Base-by-base conservation (phyloP, 345 rosid genomes). In the Eutrema yunnanense region DNA sequence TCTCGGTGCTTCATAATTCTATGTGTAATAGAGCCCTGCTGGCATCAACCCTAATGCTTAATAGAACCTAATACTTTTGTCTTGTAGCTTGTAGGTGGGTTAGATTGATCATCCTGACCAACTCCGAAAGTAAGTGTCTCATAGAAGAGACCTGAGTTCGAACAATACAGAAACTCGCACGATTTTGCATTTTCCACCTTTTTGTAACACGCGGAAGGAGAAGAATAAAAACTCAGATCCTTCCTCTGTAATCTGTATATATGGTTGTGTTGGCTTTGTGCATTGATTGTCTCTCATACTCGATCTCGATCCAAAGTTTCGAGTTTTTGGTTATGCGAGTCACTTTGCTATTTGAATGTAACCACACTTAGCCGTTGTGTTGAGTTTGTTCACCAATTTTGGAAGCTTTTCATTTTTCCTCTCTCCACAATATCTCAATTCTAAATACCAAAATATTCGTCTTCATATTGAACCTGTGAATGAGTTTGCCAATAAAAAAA, bases 41-140 rank as follows among this genome's bases (percentile, higher is more conserved):
- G 0, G 14, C 36, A 59, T 70, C 38, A 58, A n/a, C 11, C 11
- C 33, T 52, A 36, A 44, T 27, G 59, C 41, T 29, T 4, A 63
- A 2, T 29, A 26, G 12, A 43, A 34, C n/a, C 27, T 71, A 44
- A 46, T n/a, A 5, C 3, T 2, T 16, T 6, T 40, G 32, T 46
- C 26, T 47, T 73, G 27, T 56, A 65, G 34, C 71, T 11, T 73
- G 57, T 73, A 65, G 65, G 43, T 64, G 48, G 27, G 44, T 40
- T 73, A 73, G 29, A 41, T 19, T 56, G 40, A 13, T 53, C 55
- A 43, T 63, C 32, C 64, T 5, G 42, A 64, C 57, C 56, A 73
- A 44, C 54, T 47, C 47, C 41, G 29, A 30, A 53, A 64, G 43
- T 16, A 14, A 54, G n/a, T 10, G 22, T 48, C 43, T 40, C 42